phyloP scores from a whole-genome alignment of 805 yeast genomes.

The Maudiozyma bulderi region DNA sequence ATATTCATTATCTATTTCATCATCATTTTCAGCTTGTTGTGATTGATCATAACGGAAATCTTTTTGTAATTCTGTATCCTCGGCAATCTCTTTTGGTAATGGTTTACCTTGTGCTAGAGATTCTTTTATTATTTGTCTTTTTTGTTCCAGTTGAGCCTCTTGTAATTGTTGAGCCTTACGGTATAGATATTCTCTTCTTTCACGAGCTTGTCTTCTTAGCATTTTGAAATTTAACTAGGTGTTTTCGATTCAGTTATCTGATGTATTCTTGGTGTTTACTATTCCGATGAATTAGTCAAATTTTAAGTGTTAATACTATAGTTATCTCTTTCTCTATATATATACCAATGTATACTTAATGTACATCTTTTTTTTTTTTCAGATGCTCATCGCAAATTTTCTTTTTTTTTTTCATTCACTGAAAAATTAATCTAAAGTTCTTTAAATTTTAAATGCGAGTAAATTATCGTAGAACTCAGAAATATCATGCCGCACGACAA shows the following conservation, averaged over 20 bases:
- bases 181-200: conserved; percentile 87
- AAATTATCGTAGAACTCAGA: no score
- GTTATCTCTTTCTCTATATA: no score
- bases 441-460: no score
- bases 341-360: not conserved
- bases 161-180: conserved; percentile 83
- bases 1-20: conserved; percentile 83
- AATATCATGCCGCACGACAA: no score
- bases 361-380: not conserved
- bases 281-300: no score
- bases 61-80: conserved; percentile 69
- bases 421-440: no score
- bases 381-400: conserved; percentile 11
- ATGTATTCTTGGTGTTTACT: no score
- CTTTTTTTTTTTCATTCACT: not conserved
- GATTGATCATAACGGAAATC: conserved; percentile 85
- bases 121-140: conserved; percentile 74
- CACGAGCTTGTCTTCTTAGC: conserved; percentile 93
- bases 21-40: conserved; percentile 28
- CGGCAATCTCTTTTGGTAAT: conserved; percentile 81
- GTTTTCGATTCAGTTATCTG: not conserved
- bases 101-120: conserved; percentile 91
- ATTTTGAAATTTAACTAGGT: conserved; percentile 15
- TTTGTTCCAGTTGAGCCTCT: conserved; percentile 76
- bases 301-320: no score